Evolutionary conservation across 83 land plant genomes (phyloP).

Genomic region (Thuja plicata): DNA sequence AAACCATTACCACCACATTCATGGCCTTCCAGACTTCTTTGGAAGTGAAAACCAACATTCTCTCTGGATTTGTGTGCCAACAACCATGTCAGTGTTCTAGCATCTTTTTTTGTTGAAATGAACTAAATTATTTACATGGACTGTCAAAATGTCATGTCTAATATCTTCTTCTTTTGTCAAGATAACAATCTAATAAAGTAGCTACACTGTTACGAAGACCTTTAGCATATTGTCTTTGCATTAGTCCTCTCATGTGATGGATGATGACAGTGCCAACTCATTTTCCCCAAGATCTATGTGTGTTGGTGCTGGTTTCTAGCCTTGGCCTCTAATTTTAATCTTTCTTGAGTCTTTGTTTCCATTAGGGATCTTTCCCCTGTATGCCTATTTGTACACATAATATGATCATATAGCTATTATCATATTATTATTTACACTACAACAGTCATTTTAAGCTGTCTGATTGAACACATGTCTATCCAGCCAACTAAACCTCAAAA

Average conservation of each 20-base stretch:
- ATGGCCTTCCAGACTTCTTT: neutral
- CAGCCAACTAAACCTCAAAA: too few species aligned
- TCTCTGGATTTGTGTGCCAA: neutral
- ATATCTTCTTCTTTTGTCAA: neutral
- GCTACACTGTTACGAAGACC: neutral
- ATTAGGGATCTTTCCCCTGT: neutral
- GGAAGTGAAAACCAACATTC: neutral
- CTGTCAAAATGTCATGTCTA: too few species aligned
- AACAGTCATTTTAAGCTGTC: too few species aligned
- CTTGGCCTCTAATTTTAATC: neutral
- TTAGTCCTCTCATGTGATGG: neutral
- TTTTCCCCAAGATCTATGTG: neutral
- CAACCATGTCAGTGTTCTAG: neutral
- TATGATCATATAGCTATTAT: neutral
- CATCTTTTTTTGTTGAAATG: neutral
- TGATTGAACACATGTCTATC: too few species aligned
- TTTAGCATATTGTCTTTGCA: neutral
- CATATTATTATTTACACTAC: neutral
- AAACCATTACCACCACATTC: neutral
- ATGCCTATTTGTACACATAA: neutral
- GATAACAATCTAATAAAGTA: neutral
- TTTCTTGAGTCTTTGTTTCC: neutral
- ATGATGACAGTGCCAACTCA: neutral
- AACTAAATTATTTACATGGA: too few species aligned
- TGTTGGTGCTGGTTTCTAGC: neutral